Base-by-base conservation (phyloP, 2,329 filamentous ascomycete genomes). In the Xylariaceae sp. region DNA sequence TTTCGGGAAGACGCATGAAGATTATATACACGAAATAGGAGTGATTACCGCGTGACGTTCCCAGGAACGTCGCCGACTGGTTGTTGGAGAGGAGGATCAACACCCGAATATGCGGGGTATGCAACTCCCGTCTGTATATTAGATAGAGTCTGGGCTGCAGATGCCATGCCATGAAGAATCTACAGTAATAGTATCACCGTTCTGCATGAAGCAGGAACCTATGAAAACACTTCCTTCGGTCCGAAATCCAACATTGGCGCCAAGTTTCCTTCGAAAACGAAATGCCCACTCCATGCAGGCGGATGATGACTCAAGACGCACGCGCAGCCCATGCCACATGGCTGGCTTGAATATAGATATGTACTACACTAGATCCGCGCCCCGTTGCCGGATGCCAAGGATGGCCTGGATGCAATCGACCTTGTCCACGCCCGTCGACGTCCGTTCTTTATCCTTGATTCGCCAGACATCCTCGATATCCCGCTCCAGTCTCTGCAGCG, bases 381-480 rank as follows among this genome's bases (percentile, higher is more conserved):
- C 67, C 34, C 69, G 62, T 51, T 66, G 66, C 18, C 64, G 61
- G 23, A 57, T 67, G 39, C 61, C 55, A 44, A 68, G 62, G 50
- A 71, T 69, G 17, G 57, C 62, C 52, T 63, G 65, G 48, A 71
- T 68, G 55, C 71, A 73, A 51, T 73, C 71, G 34, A 72, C 60
- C 11, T 70, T 67, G 53, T 73, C 71, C 11, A 69, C 62, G 3
- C 71, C 71, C 0, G 65, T 71, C 13, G 60, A 53, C 7, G 61
- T 51, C 11, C 70, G 66, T 51, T 67, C 66, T 10, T 64, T 51
- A 23, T 73, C 71, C 30, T 73, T 73, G 9, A 65, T 66, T 9
- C 54, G 47, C 71, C 71, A 73, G 17, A 72, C 67, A 10, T 71
- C 65, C 51, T 68, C 64, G 11, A 72, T 72, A 48, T 73, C 71